Evolutionary conservation across 148 eudicot genomes (phyloP), one percentile per base, ranked within the genome.

Genomic region (Simmondsia chinensis): DNA sequence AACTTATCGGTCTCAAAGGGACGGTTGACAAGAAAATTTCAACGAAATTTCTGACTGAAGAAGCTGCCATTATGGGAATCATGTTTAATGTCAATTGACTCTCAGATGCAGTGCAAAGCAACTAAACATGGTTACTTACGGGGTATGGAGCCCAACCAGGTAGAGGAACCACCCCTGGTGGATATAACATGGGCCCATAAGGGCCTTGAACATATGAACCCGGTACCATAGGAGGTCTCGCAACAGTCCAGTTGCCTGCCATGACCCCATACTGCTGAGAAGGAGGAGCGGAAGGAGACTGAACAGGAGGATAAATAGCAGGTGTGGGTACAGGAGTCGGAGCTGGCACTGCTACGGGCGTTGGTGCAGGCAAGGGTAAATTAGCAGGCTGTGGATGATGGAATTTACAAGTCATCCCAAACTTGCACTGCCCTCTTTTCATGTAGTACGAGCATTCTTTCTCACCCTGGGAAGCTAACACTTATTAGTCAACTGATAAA

Each of bases 341-440:
- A 16, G 63, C 33, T 43, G 72, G 61, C 39, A 72, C 39, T 21
- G 57, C 59, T 46, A 68, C 73, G 55, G 75, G 67, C 39, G 68
- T 33, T 28, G 67, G 63, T 23, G 59, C 51, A 25, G 68, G 67
- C 45, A 67, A 23, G 23, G 68, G 75, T 38, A 65, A 56, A 27
- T 70, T 72, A 21, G 74, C 61, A 37, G 86, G 80, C 46, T 74
- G 88, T 26, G 99, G 95, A 64, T 91, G 99, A 64, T 91, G 70
- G 63, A 85, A 91, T 71, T 91, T 91, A 69, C 99, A 91, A 18
- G 95, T 82, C 65, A 54, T 56, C 13, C 99, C 99, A 62, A 82
- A 91, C 59, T 91, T 91, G 67, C 99, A 91, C 35, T 79, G 83
- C 62, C 95, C 95, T 8, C 80, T 85, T 68, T 76, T 91, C 48